Base-by-base conservation (phyloP, 2,329 filamentous ascomycete species). In the Phyllosticta citribraziliensis region DNA sequence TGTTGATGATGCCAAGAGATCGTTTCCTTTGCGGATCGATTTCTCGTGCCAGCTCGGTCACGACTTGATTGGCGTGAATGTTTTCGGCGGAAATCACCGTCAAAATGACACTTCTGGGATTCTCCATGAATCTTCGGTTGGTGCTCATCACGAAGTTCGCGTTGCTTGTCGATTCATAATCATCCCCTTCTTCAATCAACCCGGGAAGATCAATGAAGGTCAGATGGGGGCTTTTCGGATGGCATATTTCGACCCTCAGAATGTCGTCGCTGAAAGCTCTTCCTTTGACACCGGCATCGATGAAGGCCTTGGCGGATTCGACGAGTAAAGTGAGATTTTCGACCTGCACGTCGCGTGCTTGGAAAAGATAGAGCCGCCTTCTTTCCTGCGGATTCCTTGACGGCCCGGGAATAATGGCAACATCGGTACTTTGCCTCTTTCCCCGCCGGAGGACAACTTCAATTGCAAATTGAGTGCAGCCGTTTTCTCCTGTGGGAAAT, bases 381-480 rank as follows among this genome's bases (percentile, higher is more conserved):
- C 65, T 65, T 51, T 67, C 68, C 4, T 70, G 66, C 10, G 56
- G 56, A 1, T 62, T 30, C 8, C 67, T 66, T 10, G 62, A 20
- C 57, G 69, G 58, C 60, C 57, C 10, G 64, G 69, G 24, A 2
- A 52, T 50, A 35, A 84, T 80, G 0, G 73, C 76, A 52, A 81
- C 77, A 4, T 71, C 70, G 19, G 82, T 72, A 2, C 67, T 71
- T 0, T 73, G 65, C 5, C 72, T 63, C 0, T 66, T 27, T 1
- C 71, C 72, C 3, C 77, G 76, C 1, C 80, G 76, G 10, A 87
- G 73, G 19, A 83, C 76, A 3, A 87, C 70, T 66, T 87, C 82
- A 0, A 83, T 87, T 0, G 84, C 80, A 63, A 86, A 87, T 0
- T 82, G 75, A 0, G 85, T 87, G 67, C 83, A 86, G 0, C 83